These are phyloP conservation scores for Pseudodiploospora longispora DNA, from an alignment of 2,329 filamentous ascomycete genomes.

Conservation along the genomic window DNA sequence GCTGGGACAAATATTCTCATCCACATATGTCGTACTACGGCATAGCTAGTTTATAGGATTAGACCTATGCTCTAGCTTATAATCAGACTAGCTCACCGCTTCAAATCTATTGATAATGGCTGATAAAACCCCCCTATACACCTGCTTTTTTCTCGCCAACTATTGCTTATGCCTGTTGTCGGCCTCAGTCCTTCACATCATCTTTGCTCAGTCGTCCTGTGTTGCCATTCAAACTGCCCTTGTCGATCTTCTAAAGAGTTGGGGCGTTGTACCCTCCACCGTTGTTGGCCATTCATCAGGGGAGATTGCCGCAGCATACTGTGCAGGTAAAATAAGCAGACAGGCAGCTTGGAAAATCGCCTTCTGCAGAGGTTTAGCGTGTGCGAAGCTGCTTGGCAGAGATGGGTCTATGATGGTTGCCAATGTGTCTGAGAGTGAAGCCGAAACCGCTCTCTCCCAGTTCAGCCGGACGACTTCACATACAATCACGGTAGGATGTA, in stretches of 20 bases:
- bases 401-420: slow-evolving; percentile 7
- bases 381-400: slow-evolving; percentile 1
- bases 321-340: slow-evolving; percentile 12
- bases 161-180: no score
- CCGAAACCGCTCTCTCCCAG: slow-evolving; percentile 4
- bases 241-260: slow-evolving; percentile 26
- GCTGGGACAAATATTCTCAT: no score
- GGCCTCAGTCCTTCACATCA: no score
- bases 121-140: no score
- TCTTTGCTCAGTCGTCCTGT: slow-evolving; percentile 14
- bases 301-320: slow-evolving; percentile 32
- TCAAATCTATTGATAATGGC: no score
- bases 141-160: no score
- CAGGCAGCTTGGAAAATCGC: slow-evolving; percentile 20
- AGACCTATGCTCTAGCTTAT: no score
- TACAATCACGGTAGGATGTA: slow-evolving; percentile 7
- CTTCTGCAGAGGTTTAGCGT: slow-evolving; percentile 4
- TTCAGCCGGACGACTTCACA: not conserved
- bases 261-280: slow-evolving; percentile 18
- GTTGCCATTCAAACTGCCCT: slow-evolving; percentile 36
- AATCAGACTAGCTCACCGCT: no score
- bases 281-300: slow-evolving; percentile 32
- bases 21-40: no score
- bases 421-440: slow-evolving; percentile 6
- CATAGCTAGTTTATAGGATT: no score